Evolutionary conservation across 2,329 filamentous ascomycete genomes (phyloP).

Genomic region (Colletotrichum scovillei): DNA sequence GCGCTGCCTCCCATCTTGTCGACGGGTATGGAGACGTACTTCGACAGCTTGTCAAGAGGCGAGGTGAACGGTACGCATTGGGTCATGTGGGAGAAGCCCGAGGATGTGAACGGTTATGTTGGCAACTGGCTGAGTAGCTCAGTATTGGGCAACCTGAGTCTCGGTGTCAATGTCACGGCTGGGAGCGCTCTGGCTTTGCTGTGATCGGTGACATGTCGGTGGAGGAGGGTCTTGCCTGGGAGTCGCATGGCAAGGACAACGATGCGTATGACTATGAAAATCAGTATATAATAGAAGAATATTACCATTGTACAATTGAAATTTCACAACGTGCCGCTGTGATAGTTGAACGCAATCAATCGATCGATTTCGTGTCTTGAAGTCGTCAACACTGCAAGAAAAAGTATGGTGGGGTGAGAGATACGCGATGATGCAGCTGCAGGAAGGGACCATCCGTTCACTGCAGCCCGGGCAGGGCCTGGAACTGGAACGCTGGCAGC

Average conservation of each 20-base stretch:
- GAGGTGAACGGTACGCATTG: constrained; percentile 77
- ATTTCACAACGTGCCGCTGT: neutral
- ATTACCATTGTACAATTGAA: neutral
- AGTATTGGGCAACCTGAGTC: constrained; percentile 9
- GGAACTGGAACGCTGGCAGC: no score
- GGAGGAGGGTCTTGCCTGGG: neutral
- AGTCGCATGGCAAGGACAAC: neutral
- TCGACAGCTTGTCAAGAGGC: constrained; percentile 69
- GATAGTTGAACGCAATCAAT: neutral
- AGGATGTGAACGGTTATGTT: constrained; percentile 65
- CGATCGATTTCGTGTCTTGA: neutral
- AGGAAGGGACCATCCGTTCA: no score
- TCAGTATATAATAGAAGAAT: neutral
- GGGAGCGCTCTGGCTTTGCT: neutral
- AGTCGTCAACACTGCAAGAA: neutral
- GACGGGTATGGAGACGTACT: constrained; percentile 71
- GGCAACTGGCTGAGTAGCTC: constrained; percentile 21
- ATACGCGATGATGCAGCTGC: neutral
- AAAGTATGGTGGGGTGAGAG: neutral
- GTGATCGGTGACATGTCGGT: neutral
- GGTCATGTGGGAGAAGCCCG: constrained; percentile 77
- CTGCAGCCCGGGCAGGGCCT: no score
- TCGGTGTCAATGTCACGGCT: constrained; percentile 11
- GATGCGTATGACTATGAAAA: neutral
- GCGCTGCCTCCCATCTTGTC: constrained; percentile 76